phyloP scores from a whole-genome alignment of 352 stramenopile species.

The Phytophthora sansomeana region DNA sequence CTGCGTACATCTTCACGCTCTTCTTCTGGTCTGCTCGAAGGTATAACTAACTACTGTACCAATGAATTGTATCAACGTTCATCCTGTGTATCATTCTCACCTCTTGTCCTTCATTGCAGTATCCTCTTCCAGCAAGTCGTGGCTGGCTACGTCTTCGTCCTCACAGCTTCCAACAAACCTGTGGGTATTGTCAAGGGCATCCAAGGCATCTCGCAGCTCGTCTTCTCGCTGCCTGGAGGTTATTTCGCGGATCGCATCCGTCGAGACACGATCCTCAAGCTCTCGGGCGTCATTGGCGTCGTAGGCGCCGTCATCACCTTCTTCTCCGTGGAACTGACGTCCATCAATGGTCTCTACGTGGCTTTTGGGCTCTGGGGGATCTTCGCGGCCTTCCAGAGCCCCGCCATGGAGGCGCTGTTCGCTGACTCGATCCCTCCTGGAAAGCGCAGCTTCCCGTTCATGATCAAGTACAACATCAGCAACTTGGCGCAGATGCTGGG shows the following conservation, averaged over 20 bases:
- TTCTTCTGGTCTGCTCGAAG: conserved; percentile 79
- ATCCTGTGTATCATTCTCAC: conserved; percentile 9
- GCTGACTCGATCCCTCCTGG: conserved; percentile 79
- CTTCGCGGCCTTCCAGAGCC: conserved; percentile 74
- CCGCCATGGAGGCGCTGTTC: conserved; percentile 77
- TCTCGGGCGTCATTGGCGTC: conserved; percentile 65
- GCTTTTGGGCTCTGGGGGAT: conserved; percentile 75
- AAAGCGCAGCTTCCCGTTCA: conserved; percentile 73
- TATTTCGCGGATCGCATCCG: conserved; percentile 77
- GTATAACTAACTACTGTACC: conserved; percentile 18
- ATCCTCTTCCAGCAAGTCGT: conserved; percentile 86
- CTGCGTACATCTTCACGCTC: conserved; percentile 75
- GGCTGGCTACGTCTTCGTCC: conserved; percentile 78
- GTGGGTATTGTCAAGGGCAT: conserved; percentile 87
- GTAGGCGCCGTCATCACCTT: conserved; percentile 60
- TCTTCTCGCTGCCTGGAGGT: conserved; percentile 73
- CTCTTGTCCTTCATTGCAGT: conserved; percentile 24
- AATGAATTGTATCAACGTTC: background rate
- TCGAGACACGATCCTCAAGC: conserved; percentile 70
- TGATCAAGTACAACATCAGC: conserved; percentile 86
- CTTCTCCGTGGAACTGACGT: conserved; percentile 55
- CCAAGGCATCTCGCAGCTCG: conserved; percentile 79
- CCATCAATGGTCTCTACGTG: conserved; percentile 60
- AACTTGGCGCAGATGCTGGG: conserved; percentile 75
- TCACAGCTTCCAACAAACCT: conserved; percentile 78